Percentiles rank a stretch among this genome's conserved stretches.
Conservation (phyloP, 2,329 filamentous ascomycete species). For the Trichophyton benhamiae region DNA sequence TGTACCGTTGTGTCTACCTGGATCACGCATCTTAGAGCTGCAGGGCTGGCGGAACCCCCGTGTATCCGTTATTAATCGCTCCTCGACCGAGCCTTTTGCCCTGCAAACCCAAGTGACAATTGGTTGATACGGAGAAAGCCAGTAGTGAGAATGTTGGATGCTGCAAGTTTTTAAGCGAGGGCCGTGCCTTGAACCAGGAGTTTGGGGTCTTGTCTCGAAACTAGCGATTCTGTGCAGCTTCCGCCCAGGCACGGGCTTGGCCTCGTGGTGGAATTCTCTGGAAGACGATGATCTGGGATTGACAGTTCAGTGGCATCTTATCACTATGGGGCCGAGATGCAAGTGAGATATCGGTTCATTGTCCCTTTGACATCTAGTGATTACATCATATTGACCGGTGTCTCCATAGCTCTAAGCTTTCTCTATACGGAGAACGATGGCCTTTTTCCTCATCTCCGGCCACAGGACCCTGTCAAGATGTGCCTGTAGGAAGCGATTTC, state of each 20-base stretch:
- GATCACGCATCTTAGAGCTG: not conserved
- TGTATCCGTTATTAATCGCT: not conserved
- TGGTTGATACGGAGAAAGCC: not conserved
- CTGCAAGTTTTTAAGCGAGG: not conserved
- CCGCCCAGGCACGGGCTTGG: not conserved
- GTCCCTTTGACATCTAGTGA: not conserved
- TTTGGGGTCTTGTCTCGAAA: not conserved
- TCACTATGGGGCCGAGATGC: not conserved
- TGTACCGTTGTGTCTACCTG: not conserved
- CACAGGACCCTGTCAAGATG: no score
- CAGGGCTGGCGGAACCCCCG: not conserved
- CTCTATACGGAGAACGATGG: no score
- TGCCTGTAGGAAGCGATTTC: not conserved
- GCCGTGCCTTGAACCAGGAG: not conserved
- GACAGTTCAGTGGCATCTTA: not conserved
- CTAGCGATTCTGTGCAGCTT: not conserved
- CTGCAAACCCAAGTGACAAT: not conserved
- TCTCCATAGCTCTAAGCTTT: not conserved
- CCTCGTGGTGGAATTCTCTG: not conserved
- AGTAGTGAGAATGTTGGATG: not conserved
- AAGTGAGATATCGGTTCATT: not conserved
- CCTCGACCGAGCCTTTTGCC: not conserved
- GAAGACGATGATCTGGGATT: not conserved
- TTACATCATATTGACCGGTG: not conserved
- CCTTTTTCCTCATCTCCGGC: no score